These are phyloP conservation scores for Elongisporangium senticosum DNA, from an alignment of 352 stramenopile species.

Conservation along the genomic window DNA sequence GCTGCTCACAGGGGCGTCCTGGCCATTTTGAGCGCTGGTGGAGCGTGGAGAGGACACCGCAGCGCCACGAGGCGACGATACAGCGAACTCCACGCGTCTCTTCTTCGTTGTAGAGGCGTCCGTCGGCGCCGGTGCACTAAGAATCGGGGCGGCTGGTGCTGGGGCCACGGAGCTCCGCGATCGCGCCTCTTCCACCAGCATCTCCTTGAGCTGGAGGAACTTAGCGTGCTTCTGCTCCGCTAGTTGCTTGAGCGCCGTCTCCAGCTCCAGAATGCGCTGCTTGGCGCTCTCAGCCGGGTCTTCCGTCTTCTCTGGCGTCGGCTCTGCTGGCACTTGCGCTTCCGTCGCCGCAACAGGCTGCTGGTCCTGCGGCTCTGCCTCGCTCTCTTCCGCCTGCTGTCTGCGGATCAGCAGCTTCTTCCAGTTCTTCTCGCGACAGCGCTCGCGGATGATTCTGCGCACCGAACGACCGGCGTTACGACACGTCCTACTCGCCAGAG, in stretches of 20 bases:
- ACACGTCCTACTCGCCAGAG: not conserved
- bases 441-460: slow-evolving; percentile 48
- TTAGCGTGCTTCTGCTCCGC: slow-evolving; percentile 70
- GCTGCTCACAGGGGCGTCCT: not conserved
- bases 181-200: slow-evolving; percentile 58
- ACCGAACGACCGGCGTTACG: slow-evolving; percentile 4
- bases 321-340: not conserved
- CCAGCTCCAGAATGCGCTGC: slow-evolving; percentile 23
- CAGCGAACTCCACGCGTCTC: slow-evolving; percentile 21
- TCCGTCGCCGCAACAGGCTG: slow-evolving; percentile 3
- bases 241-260: slow-evolving; percentile 37
- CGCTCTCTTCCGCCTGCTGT: slow-evolving; percentile 17
- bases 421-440: slow-evolving; percentile 80
- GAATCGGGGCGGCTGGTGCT: not conserved
- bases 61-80: not conserved
- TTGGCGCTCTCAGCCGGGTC: not conserved
- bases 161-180: slow-evolving; percentile 30
- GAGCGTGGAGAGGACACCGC: not conserved
- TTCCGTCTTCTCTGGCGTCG: not conserved
- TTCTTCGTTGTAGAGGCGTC: slow-evolving; percentile 16
- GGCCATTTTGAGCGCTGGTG: not conserved
- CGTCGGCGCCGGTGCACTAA: not conserved
- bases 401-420: slow-evolving; percentile 60
- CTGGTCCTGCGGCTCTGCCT: not conserved
- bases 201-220: slow-evolving; percentile 68